phyloP scores from a whole-genome alignment of 2,329 filamentous ascomycete genomes.

The Dactylellina parvicollis region DNA sequence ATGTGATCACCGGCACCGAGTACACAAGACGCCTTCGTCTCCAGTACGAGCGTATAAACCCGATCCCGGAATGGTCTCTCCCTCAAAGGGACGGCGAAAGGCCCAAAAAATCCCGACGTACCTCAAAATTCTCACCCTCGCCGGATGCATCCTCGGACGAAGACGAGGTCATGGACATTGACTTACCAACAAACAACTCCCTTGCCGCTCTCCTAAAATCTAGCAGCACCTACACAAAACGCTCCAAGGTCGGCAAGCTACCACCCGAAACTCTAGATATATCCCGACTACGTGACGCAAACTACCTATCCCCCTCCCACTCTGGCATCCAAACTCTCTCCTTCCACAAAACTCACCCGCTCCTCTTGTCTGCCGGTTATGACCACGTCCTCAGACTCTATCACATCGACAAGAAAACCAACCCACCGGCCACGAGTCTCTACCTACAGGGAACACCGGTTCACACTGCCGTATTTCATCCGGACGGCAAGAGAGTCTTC shows the following conservation, averaged over 20 bases:
- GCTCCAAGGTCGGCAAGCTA: conserved; percentile 74
- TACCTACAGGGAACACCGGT: conserved; percentile 87
- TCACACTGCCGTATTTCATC: conserved; percentile 80
- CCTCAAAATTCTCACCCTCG: conserved; percentile 54
- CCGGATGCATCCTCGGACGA: conserved; percentile 63
- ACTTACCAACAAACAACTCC: conserved; percentile 59
- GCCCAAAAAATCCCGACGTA: conserved; percentile 64
- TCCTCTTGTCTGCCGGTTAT: conserved; percentile 87
- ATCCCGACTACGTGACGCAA: conserved; percentile 83
- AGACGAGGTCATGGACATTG: conserved; percentile 62
- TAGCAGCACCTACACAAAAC: conserved; percentile 72
- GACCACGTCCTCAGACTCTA: conserved; percentile 88
- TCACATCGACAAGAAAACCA: conserved; percentile 77
- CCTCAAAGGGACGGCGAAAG: conserved; percentile 61
- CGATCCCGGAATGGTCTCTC: conserved; percentile 71
- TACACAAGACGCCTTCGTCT: conserved; percentile 82
- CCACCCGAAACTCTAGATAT: conserved; percentile 90
- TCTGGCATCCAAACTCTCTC: conserved; percentile 76
- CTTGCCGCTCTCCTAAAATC: conserved; percentile 79
- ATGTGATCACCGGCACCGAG: conserved; percentile 84
- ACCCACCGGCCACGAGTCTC: conserved; percentile 88
- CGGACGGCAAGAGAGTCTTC: conserved; percentile 80
- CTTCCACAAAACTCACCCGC: conserved; percentile 88
- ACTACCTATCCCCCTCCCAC: conserved; percentile 71
- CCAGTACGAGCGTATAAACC: conserved; percentile 75